These are phyloP conservation scores for Paspalum notatum DNA, from an alignment of 176 grass and related monocot genomes.

Conservation along the genomic window DNA sequence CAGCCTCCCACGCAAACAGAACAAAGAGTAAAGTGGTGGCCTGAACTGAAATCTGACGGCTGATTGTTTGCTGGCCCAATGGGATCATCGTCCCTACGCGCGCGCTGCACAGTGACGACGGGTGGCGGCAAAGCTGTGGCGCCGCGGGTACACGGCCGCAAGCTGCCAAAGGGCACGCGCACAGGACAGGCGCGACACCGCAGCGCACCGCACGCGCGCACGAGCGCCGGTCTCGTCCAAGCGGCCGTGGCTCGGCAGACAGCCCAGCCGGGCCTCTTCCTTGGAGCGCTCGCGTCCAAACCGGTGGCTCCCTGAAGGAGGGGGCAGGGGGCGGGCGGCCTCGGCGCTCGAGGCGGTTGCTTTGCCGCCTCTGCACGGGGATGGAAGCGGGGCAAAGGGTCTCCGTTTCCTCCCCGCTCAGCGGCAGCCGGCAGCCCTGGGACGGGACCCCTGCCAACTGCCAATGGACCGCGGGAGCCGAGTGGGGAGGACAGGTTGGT, in stretches of 20 bases:
- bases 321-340: not conserved
- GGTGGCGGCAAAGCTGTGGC: too few relatives aligned
- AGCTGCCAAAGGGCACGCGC: not conserved
- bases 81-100: too few relatives aligned
- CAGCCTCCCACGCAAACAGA: not conserved
- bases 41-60: too few relatives aligned
- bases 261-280: not conserved
- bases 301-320: not conserved
- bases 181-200: not conserved
- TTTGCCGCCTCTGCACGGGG: constrained; percentile 13
- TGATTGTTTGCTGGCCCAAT: too few relatives aligned
- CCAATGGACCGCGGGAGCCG: not conserved
- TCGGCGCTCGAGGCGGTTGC: constrained; percentile 30
- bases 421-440: not conserved
- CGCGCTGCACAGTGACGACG: not conserved
- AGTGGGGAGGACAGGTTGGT: not conserved
- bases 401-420: not conserved
- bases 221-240: not conserved
- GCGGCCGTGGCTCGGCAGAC: not conserved
- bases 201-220: not conserved
- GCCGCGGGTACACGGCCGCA: not conserved
- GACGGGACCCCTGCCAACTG: not conserved
- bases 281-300: constrained; percentile 22
- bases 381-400: not conserved
- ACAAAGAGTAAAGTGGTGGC: too few relatives aligned